These are phyloP conservation scores for Paraleonurus japonicus DNA, from an alignment of 257 asterid species.

Conservation along the genomic window DNA sequence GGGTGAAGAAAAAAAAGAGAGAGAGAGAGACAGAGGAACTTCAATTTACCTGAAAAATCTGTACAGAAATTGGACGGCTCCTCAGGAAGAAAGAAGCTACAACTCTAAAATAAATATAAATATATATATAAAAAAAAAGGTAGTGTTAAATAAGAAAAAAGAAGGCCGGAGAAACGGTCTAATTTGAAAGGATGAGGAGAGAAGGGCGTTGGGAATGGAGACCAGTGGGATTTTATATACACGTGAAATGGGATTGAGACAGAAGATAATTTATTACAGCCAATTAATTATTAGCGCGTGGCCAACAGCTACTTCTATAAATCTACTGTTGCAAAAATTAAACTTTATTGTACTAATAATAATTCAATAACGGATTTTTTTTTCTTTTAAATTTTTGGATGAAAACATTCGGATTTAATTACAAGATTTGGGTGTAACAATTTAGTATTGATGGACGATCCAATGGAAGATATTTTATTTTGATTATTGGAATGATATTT, in stretches of 20 bases:
- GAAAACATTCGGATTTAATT: too few relatives aligned
- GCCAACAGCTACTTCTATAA: slow-evolving; percentile 27
- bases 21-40: not conserved
- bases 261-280: slow-evolving; percentile 2
- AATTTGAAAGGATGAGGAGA: slow-evolving; percentile 20
- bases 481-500: too few relatives aligned
- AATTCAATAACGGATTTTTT: too few relatives aligned
- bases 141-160: slow-evolving; percentile 13
- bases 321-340: too few relatives aligned
- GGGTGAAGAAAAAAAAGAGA: not conserved
- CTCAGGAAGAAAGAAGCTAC: not conserved
- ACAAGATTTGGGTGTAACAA: too few relatives aligned
- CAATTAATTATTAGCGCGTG: slow-evolving; percentile 32
- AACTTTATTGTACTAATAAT: too few relatives aligned
- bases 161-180: slow-evolving; percentile 30
- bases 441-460: not conserved
- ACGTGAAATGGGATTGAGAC: not conserved
- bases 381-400: too few relatives aligned
- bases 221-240: slow-evolving; percentile 33
- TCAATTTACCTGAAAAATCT: slow-evolving; percentile 47
- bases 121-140: not conserved
- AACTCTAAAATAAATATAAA: not conserved
- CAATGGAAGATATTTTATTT: not conserved
- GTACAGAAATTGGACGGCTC: slow-evolving; percentile 36
- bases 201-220: not conserved